Conservation (phyloP, 805 yeast genomes). For the Lipomyces oligophaga region DNA sequence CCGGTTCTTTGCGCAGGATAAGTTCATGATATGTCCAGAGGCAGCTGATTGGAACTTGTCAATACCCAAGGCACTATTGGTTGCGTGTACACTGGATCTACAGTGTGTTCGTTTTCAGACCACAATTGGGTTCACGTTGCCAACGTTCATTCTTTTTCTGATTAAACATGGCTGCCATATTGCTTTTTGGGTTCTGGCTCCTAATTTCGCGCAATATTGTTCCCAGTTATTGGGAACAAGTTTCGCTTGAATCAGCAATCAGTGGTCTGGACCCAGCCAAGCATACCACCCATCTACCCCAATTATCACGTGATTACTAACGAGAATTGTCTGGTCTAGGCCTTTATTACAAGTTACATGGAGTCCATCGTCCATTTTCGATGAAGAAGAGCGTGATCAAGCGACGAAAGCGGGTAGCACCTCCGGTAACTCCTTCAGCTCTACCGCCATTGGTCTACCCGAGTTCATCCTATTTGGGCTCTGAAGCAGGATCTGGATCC, state of each 20-base stretch:
- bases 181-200: not conserved
- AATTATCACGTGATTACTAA: not conserved
- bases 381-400: constrained; percentile 71
- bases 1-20: too few relatives aligned
- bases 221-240: not conserved
- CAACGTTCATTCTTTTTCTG: not conserved
- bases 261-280: too few relatives aligned
- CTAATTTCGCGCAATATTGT: not conserved
- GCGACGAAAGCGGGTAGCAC: constrained; percentile 56
- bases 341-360: constrained; percentile 69
- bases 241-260: too few relatives aligned
- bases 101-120: too few relatives aligned
- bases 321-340: constrained; percentile 32
- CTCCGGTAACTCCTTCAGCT: constrained; percentile 24
- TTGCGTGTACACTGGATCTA: too few relatives aligned
- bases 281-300: too few relatives aligned
- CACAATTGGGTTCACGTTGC: too few relatives aligned
- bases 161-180: not conserved
- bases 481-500: not conserved
- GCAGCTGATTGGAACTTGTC: too few relatives aligned
- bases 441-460: constrained; percentile 19
- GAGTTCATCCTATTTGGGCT: not conserved
- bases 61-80: too few relatives aligned
- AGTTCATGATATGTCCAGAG: too few relatives aligned
- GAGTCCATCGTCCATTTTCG: constrained; percentile 69